Evolutionary conservation across 2,329 filamentous ascomycete species (phyloP).

Genomic region (Arthroderma uncinatum): DNA sequence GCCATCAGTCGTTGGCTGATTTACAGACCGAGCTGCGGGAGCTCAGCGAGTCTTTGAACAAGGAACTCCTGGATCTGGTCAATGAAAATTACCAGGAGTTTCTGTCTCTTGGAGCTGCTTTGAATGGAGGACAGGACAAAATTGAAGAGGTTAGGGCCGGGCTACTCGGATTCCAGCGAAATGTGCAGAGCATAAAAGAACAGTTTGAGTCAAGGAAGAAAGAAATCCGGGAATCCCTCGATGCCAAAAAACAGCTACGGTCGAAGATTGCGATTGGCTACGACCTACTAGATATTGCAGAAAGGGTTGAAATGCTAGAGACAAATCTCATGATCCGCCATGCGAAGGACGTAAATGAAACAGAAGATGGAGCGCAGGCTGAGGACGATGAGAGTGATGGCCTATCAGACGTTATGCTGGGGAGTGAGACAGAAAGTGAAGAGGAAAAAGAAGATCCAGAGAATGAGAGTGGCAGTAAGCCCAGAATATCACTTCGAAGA

Average conservation of each 20-base stretch:
- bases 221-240: slow-evolving; percentile 52
- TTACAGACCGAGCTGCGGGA: slow-evolving; percentile 75
- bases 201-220: slow-evolving; percentile 52
- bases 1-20: slow-evolving; percentile 93
- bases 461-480: slow-evolving; percentile 23
- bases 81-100: slow-evolving; percentile 94
- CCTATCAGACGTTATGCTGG: slow-evolving; percentile 16
- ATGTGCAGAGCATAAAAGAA: slow-evolving; percentile 61
- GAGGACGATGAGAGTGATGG: slow-evolving; percentile 24
- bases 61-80: slow-evolving; percentile 85
- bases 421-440: slow-evolving; percentile 27
- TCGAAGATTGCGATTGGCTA: slow-evolving; percentile 52
- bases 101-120: slow-evolving; percentile 64
- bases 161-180: slow-evolving; percentile 70
- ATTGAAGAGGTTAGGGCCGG: slow-evolving; percentile 84
- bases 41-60: slow-evolving; percentile 64
- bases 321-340: slow-evolving; percentile 54
- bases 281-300: slow-evolving; percentile 35
- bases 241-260: slow-evolving; percentile 56
- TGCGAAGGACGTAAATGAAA: slow-evolving; percentile 16
- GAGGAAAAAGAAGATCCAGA: slow-evolving; percentile 23
- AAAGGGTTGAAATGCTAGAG: slow-evolving; percentile 48
- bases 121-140: slow-evolving; percentile 80
- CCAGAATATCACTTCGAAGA: slow-evolving; percentile 31
- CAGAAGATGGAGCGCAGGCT: slow-evolving; percentile 22